Conservation (phyloP, 345 rosid genomes). For the Odontarrhena argentea region DNA sequence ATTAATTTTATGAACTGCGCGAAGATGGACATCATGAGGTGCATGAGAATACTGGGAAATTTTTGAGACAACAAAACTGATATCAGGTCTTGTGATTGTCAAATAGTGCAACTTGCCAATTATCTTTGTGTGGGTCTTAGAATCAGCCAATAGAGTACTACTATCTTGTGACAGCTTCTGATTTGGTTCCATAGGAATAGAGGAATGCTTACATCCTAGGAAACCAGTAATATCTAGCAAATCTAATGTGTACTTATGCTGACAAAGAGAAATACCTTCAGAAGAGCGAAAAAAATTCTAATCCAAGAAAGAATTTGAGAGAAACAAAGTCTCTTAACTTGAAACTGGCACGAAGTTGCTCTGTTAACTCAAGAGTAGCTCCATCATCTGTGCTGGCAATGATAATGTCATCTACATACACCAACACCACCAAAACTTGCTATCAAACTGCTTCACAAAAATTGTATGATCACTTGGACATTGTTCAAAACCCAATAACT, state of each 20-base stretch:
- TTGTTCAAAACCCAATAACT: fast-evolving
- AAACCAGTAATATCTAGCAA: neutral
- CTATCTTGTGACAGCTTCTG: neutral
- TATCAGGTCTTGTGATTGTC: neutral
- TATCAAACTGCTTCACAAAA: neutral
- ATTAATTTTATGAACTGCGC: too few relatives aligned
- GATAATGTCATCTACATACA: neutral
- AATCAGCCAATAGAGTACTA: too few relatives aligned
- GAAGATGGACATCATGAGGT: neutral
- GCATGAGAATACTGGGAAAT: neutral
- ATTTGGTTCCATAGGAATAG: neutral
- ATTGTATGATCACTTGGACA: neutral
- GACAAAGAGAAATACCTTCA: neutral
- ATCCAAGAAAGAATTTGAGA: neutral
- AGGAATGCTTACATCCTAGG: neutral
- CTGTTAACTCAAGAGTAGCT: fast-evolving
- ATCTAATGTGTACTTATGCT: neutral
- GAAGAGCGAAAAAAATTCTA: neutral
- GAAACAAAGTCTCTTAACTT: neutral
- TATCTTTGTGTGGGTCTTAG: too few relatives aligned
- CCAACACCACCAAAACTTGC: neutral
- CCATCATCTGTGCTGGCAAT: neutral
- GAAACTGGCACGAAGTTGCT: neutral
- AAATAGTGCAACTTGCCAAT: neutral
- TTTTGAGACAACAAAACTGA: too few relatives aligned